A percentile compares a stretch with the other conserved stretches of the same genome.
Evolutionary conservation across 305 asterid species (phyloP).

Genomic region (Salvia sclarea): DNA sequence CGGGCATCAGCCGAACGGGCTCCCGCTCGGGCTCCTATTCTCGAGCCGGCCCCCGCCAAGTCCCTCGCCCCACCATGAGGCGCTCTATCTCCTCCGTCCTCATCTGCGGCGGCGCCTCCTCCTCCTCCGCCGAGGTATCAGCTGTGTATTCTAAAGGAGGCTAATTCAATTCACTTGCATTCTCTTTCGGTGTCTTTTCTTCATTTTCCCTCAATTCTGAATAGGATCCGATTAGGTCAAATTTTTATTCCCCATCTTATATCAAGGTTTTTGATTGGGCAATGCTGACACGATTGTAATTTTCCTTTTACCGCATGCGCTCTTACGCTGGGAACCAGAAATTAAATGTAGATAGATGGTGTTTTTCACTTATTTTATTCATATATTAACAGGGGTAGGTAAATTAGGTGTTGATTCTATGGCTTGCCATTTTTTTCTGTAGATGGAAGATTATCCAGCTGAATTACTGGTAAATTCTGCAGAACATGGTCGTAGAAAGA

Average conservation of each 20-base stretch:
- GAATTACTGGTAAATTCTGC: conserved; percentile 57
- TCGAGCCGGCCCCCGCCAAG: conserved; percentile 34
- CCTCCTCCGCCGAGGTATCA: conserved; percentile 44
- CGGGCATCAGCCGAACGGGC: conserved; percentile 53
- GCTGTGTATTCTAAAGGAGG: background rate
- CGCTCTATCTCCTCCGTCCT: conserved; percentile 48
- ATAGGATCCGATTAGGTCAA: background rate
- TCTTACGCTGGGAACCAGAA: conserved; percentile 15
- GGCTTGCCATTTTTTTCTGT: conserved; percentile 34
- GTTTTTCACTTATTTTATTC: conserved; percentile 15
- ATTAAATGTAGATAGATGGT: background rate
- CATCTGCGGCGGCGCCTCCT: conserved; percentile 46
- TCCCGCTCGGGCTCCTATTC: conserved; percentile 28
- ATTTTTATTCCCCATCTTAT: background rate
- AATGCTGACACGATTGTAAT: background rate
- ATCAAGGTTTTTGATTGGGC: conserved; percentile 21
- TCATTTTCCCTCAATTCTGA: background rate
- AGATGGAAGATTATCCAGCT: conserved; percentile 81
- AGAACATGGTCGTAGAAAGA: conserved; percentile 43
- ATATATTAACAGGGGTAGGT: conserved; percentile 16
- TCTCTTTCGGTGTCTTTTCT: background rate
- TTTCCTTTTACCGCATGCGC: background rate
- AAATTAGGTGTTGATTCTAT: conserved; percentile 35
- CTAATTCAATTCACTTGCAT: background rate
- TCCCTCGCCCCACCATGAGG: conserved; percentile 38